Evolutionary conservation across 495 filamentous ascomycete species (phyloP), one percentile per base, ranked within the genome.

Genomic region (Penicillium cinerascens): DNA sequence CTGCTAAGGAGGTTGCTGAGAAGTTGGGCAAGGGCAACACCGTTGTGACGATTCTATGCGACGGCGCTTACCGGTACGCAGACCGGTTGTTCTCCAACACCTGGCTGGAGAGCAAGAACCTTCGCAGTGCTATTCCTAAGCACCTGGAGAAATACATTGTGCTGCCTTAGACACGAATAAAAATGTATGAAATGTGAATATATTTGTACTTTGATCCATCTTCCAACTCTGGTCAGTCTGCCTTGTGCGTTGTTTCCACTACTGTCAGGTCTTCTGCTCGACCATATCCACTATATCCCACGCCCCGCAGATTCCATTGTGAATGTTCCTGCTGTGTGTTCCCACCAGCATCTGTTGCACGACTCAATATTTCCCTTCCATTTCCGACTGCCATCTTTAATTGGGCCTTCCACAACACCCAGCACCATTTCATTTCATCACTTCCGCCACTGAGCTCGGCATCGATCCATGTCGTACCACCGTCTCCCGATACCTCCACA

Each of bases 61-160:
- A 98, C 61, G 95, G 93, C 23, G 93, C 93, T 5, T 97, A 98
- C 61, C 78, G 95, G 47, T 98, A 98, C 72, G 93, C 93, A 6
- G 93, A 98, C 52, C 77, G 93, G 22, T 70, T 98, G 49, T 98
- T 98, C 76, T 92, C 87, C 10, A 81, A 78, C 60, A 89, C 85
- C 60, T 98, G 93, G 93, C 75, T 98, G 42, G 75, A 85, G 71
- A 80, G 81, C 61, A 97, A 96, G 83, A 86, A 85, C 17, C 73
- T 98, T 59, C 67, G 93, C 27, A 78, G 69, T 26, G 87, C 89
- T n/a, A 86, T 98, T 63, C 93, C 95, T 9, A 79, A 87, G 72
- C 83, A 87, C 65, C 66, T 98, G 62, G 78, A 87, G 68, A 95
- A 87, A 77, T 98, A 98, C 68, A 92, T 95, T 56, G 93, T 97